phyloP scores from a whole-genome alignment of 2,329 filamentous ascomycete genomes.

The Fusarium sp. region DNA sequence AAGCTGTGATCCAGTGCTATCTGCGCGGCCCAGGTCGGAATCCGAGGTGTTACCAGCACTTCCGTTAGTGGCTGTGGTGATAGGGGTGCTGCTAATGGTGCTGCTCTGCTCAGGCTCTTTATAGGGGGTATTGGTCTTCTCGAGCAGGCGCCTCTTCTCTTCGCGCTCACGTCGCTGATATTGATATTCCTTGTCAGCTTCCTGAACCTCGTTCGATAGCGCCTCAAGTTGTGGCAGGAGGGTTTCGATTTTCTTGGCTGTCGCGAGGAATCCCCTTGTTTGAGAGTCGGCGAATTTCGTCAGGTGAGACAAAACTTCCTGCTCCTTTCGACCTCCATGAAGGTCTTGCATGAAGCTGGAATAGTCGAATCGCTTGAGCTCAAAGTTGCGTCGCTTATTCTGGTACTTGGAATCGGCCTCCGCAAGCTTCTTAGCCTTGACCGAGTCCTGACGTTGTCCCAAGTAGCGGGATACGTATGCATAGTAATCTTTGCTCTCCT shows the following conservation, averaged over 20 bases:
- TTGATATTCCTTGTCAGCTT: conserved; percentile 96
- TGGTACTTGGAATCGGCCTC: conserved; percentile 98
- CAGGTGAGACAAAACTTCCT: conserved; percentile 93
- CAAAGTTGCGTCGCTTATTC: conserved; percentile 91
- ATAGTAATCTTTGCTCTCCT: conserved; percentile 99
- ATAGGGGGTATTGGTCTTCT: conserved; percentile 85
- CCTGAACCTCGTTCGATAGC: conserved; percentile 86
- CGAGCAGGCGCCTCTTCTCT: conserved; percentile 89
- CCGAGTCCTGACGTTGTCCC: conserved; percentile 93
- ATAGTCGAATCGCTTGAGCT: conserved; percentile 98
- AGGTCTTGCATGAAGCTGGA: conserved; percentile 99
- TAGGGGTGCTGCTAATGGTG: conserved; percentile 50
- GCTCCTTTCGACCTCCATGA: conserved; percentile 98
- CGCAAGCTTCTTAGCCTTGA: conserved; percentile 96
- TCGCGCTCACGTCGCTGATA: conserved; percentile 95
- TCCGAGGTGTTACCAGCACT: conserved; percentile 67
- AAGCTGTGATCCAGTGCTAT: conserved; percentile 79
- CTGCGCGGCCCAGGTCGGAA: conserved; percentile 76
- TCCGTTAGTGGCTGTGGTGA: conserved; percentile 55
- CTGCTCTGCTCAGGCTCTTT: conserved; percentile 74
- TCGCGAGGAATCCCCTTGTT: conserved; percentile 82
- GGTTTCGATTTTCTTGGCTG: conserved; percentile 87
- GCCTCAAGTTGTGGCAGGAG: conserved; percentile 92
- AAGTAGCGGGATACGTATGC: conserved; percentile 94
- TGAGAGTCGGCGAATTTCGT: conserved; percentile 95